Evolutionary conservation across 352 stramenopile species (phyloP).

Genomic region (Achlya hypogyna): DNA sequence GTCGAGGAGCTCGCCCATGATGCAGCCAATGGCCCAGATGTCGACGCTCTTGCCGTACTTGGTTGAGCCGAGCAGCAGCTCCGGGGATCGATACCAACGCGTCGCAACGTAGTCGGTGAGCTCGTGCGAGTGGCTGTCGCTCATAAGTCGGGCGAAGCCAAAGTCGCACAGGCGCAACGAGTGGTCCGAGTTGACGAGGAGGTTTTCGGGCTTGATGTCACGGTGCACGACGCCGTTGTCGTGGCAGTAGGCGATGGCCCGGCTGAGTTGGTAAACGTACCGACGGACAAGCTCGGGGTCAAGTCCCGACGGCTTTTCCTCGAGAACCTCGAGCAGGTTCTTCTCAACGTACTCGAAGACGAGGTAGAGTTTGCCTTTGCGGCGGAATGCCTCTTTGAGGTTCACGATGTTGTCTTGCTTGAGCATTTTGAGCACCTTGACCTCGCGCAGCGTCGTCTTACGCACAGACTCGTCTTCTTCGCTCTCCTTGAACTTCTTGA

Average conservation of each 20-base stretch:
- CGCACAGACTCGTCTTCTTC: slow-evolving; percentile 87
- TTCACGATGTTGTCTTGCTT: slow-evolving; percentile 53
- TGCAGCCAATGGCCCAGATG: slow-evolving; percentile 70
- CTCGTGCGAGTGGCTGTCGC: slow-evolving; percentile 24
- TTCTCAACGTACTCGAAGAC: slow-evolving; percentile 70
- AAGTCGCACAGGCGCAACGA: slow-evolving; percentile 75
- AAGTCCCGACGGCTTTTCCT: slow-evolving; percentile 81
- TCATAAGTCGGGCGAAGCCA: slow-evolving; percentile 50
- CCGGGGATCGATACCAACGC: slow-evolving; percentile 55
- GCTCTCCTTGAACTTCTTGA: slow-evolving; percentile 86
- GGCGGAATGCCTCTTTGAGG: slow-evolving; percentile 49
- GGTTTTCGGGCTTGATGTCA: slow-evolving; percentile 78
- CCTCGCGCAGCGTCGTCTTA: slow-evolving; percentile 89
- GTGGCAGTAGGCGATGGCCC: slow-evolving; percentile 60
- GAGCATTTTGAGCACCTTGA: slow-evolving; percentile 38
- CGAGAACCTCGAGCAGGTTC: slow-evolving; percentile 64
- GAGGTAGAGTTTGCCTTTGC: slow-evolving; percentile 63
- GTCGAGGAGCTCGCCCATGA: slow-evolving; percentile 76
- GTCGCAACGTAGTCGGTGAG: slow-evolving; percentile 74
- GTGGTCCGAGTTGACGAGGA: slow-evolving; percentile 49
- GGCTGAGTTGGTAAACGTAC: slow-evolving; percentile 61
- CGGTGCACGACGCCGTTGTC: slow-evolving; percentile 55
- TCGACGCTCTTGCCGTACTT: slow-evolving; percentile 46
- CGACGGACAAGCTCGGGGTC: slow-evolving; percentile 34
- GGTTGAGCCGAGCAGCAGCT: slow-evolving; percentile 50